Percentiles rank a stretch among this genome's conserved stretches.
These are phyloP conservation scores for Solanum chacoense DNA, from an alignment of 305 asterid genomes.

Conservation along the genomic window DNA sequence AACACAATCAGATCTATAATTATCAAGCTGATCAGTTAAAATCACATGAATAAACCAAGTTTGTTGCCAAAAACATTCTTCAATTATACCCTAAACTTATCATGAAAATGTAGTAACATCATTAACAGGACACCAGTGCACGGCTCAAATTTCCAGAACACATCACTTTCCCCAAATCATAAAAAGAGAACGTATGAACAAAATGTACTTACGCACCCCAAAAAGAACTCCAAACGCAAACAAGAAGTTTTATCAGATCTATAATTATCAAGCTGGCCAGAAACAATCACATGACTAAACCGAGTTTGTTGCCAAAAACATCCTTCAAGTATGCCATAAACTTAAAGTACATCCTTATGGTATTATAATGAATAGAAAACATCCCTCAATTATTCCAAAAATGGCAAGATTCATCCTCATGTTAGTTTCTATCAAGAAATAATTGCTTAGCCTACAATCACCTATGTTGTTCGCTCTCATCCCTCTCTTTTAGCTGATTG, in stretches of 20 bases:
- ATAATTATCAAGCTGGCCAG: no score
- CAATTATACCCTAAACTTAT: neutral
- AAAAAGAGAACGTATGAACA: neutral
- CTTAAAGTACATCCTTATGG: neutral
- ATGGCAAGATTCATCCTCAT: neutral
- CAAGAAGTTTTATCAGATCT: neutral
- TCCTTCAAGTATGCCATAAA: no score
- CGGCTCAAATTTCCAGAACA: neutral
- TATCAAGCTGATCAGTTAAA: neutral
- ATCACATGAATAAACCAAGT: neutral
- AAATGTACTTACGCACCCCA: no score
- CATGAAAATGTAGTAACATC: neutral
- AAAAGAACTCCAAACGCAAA: no score
- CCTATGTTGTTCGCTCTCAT: neutral
- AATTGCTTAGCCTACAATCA: neutral
- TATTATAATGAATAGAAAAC: neutral
- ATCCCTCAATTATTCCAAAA: neutral
- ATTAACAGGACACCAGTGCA: neutral
- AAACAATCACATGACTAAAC: no score
- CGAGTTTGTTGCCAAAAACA: no score
- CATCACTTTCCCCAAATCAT: neutral
- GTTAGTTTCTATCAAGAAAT: neutral
- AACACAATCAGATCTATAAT: neutral
- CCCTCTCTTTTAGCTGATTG: neutral
- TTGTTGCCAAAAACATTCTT: neutral